These are phyloP conservation scores for Thoreauomyces humboldtii DNA, from an alignment of 192 early-diverging fungal genomes.

Conservation along the genomic window DNA sequence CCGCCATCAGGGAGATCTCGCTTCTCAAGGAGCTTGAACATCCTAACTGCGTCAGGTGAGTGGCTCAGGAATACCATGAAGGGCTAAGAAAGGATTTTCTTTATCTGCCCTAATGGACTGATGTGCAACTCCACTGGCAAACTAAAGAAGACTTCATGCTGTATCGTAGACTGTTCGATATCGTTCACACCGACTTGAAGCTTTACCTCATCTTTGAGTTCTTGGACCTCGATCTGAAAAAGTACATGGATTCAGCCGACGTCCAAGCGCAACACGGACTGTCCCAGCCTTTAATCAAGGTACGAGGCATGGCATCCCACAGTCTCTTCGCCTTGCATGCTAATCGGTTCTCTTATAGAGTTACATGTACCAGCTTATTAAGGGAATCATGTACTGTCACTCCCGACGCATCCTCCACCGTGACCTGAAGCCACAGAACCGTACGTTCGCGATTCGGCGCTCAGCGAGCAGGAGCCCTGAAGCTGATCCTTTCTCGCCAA, in stretches of 20 bases:
- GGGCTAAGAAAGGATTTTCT: too few relatives aligned
- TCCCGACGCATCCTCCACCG: slow-evolving; percentile 90
- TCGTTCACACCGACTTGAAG: slow-evolving; percentile 81
- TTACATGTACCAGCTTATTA: slow-evolving; percentile 86
- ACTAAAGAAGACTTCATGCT: too few relatives aligned
- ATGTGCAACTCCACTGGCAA: too few relatives aligned
- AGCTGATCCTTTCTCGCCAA: not conserved
- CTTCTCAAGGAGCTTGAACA: slow-evolving; percentile 96
- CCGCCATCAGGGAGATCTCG: slow-evolving; percentile 97
- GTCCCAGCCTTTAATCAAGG: slow-evolving; percentile 57
- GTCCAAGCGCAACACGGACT: slow-evolving; percentile 46
- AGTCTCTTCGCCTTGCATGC: not conserved
- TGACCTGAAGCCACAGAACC: slow-evolving; percentile 97
- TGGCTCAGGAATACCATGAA: too few relatives aligned
- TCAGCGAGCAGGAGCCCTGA: not conserved
- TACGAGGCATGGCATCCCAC: slow-evolving; percentile 19
- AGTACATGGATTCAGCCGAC: slow-evolving; percentile 82
- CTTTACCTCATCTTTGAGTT: slow-evolving; percentile 97
- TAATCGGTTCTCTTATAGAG: slow-evolving; percentile 51
- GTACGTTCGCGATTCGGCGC: slow-evolving; percentile 9
- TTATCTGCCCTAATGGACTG: too few relatives aligned
- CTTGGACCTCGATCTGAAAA: slow-evolving; percentile 85
- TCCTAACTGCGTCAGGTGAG: slow-evolving; percentile 74
- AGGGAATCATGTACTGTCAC: slow-evolving; percentile 89
- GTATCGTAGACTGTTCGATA: slow-evolving; percentile 73